Evolutionary conservation across 768 basidiomycete species (phyloP).

Genomic region (Amanita phalloides): DNA sequence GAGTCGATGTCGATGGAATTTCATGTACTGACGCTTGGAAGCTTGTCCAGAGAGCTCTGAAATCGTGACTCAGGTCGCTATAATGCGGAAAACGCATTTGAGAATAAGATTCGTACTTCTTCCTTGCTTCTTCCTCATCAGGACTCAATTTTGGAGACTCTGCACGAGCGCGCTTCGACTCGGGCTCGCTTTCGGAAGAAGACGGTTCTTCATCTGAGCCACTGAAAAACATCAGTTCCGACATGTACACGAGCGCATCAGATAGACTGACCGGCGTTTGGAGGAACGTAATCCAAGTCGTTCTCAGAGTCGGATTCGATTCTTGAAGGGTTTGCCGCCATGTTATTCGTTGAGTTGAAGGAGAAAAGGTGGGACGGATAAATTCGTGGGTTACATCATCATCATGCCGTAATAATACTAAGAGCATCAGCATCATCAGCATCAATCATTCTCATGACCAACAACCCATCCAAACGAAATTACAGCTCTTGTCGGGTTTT

Average conservation of each 20-base stretch:
- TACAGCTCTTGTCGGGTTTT: too few species aligned
- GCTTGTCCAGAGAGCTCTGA: conserved; percentile 53
- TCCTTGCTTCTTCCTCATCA: conserved; percentile 29
- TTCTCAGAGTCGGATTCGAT: conserved; percentile 51
- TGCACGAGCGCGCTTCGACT: conserved; percentile 23
- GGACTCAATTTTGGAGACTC: conserved; percentile 14
- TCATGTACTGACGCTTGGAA: conserved; percentile 55
- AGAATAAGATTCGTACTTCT: conserved; percentile 24
- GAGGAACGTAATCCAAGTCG: conserved; percentile 59
- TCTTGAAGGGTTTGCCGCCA: background rate
- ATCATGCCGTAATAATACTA: too few species aligned
- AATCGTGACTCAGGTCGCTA: conserved; percentile 1
- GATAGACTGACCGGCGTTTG: conserved; percentile 22
- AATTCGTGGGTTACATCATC: too few species aligned
- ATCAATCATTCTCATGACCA: too few species aligned
- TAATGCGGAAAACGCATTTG: background rate
- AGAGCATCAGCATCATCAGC: too few species aligned
- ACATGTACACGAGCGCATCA: background rate
- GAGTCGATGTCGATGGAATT: conserved; percentile 10
- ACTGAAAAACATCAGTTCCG: background rate
- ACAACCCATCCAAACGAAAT: too few species aligned
- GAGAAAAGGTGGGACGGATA: too few species aligned
- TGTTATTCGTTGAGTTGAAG: background rate
- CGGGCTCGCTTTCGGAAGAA: conserved; percentile 23
- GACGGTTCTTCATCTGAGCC: conserved; percentile 26